Evolutionary conservation across 371 early-diverging fungal genomes (phyloP).

Genomic region (Rhizomucor miehei): DNA sequence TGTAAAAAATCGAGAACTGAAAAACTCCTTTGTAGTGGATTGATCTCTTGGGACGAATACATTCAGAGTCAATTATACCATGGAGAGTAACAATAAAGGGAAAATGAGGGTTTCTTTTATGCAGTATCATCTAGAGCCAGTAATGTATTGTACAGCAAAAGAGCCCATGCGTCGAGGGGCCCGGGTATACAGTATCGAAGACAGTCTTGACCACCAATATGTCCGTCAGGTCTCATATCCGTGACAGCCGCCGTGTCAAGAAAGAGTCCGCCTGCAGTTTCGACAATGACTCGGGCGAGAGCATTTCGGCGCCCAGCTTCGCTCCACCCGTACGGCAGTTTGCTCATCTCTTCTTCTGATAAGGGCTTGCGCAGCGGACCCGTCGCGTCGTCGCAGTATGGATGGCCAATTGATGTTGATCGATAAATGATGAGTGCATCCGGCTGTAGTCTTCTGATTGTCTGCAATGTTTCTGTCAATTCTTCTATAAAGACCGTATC

Average conservation of each 20-base stretch:
- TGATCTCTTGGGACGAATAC: slow-evolving; percentile 74
- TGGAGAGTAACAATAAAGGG: slow-evolving; percentile 9
- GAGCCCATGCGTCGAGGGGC: slow-evolving; percentile 53
- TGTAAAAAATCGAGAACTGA: not conserved
- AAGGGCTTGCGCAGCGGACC: slow-evolving; percentile 27
- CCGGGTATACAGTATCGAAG: slow-evolving; percentile 64
- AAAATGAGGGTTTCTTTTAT: too few relatives aligned
- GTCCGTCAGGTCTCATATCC: slow-evolving; percentile 55
- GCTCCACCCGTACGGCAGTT: slow-evolving; percentile 56
- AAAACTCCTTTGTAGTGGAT: slow-evolving; percentile 46
- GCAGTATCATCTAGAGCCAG: slow-evolving; percentile 13
- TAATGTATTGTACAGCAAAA: slow-evolving; percentile 50
- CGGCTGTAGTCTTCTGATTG: slow-evolving; percentile 39
- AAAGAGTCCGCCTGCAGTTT: slow-evolving; percentile 58
- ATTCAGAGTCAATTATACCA: slow-evolving; percentile 66
- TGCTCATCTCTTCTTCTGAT: slow-evolving; percentile 29
- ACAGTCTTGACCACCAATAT: slow-evolving; percentile 59
- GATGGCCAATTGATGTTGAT: slow-evolving; percentile 49
- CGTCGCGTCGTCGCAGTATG: slow-evolving; percentile 38
- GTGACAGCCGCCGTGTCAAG: slow-evolving; percentile 53
- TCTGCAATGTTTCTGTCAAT: slow-evolving; percentile 43
- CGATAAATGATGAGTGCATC: slow-evolving; percentile 49
- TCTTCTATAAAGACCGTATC: slow-evolving; percentile 44
- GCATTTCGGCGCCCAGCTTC: slow-evolving; percentile 51
- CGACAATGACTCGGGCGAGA: slow-evolving; percentile 52